Evolutionary conservation across 306 rosid genomes (phyloP).

Genomic region (Prunus dulcis): DNA sequence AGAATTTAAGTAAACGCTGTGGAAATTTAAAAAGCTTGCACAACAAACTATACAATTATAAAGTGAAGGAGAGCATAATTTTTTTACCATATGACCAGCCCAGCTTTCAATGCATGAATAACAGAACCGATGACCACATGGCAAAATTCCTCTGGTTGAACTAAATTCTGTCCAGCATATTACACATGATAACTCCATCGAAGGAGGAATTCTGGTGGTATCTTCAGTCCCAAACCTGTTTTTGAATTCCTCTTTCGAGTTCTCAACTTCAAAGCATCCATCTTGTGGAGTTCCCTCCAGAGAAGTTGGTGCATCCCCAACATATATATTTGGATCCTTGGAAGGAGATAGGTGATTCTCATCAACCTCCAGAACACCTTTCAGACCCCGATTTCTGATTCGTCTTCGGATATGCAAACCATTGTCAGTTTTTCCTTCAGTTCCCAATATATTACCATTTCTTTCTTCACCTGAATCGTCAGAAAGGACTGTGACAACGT

Average conservation of each 20-base stretch:
- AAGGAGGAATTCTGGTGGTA: conserved; percentile 29
- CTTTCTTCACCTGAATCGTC: conserved; percentile 28
- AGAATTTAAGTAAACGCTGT: neutral
- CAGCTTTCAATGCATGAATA: conserved; percentile 73
- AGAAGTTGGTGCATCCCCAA: conserved; percentile 30
- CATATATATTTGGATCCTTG: conserved; percentile 21
- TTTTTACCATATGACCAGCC: conserved; percentile 64
- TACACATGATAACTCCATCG: conserved; percentile 72
- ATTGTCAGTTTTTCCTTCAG: conserved; percentile 30
- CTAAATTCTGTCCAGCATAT: conserved; percentile 84
- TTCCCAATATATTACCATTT: conserved; percentile 25
- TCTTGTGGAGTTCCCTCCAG: conserved; percentile 33
- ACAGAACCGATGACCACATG: conserved; percentile 90
- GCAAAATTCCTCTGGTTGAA: conserved; percentile 69
- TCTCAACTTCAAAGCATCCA: conserved; percentile 34
- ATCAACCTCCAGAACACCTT: conserved; percentile 34
- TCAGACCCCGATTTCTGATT: conserved; percentile 24
- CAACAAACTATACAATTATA: neutral
- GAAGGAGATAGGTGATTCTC: conserved; percentile 24
- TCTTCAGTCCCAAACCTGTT: conserved; percentile 27
- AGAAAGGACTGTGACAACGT: conserved; percentile 33
- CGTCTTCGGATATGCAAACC: conserved; percentile 29
- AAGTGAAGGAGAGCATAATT: conserved; percentile 10
- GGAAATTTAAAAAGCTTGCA: neutral
- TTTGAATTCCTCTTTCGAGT: conserved; percentile 19